Evolutionary conservation across 1,284 basidiomycete species (phyloP), one percentile per base, ranked within the genome.

Genomic region (Cryptococcus sp.): DNA sequence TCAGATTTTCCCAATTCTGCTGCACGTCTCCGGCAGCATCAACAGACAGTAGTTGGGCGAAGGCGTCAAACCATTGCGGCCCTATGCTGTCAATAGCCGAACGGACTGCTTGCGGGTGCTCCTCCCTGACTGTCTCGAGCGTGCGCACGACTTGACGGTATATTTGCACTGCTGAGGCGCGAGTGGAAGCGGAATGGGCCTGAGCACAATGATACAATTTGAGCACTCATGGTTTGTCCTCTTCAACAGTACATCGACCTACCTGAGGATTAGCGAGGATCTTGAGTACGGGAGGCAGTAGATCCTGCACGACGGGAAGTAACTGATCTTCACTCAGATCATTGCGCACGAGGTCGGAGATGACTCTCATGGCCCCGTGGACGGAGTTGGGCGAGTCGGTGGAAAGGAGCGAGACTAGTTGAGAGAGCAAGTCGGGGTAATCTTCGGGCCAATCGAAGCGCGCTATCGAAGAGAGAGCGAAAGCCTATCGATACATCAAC

Each of bases 381-480:
- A 94, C 89, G 13, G 89, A 84, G 56, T 86, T 83, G 0, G 89
- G 79, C 5, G 86, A 86, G 55, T 82, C 84, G 2, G 88, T 86
- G 3, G 88, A 87, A 22, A 97, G 83, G 17, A 94, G 84, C 39
- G 75, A 74, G 61, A 95, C 86, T 23, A 96, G 83, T 27, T 84
- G 81, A 52, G 81, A 81, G 35, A 96, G 82, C 15, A 96, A 84
- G 49, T 89, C 86, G 0, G 92, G 89, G 72, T 90, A 96, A 82
- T 93, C 90, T 75, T 95, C 91, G 11, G 93, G 93, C 91, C 91
- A 96, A 80, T 96, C 93, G 64, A 85, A 88, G 62, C 87, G 87
- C 22, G 93, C 92, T 62, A 96, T 88, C 1, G 85, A 85, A 13
- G 93, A 92, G 19, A 93, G 78, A 3, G 88, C 87, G 67, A 88